These are phyloP conservation scores for Alternaria sp. DNA, from an alignment of 2,329 filamentous ascomycete species.

Conservation along the genomic window DNA sequence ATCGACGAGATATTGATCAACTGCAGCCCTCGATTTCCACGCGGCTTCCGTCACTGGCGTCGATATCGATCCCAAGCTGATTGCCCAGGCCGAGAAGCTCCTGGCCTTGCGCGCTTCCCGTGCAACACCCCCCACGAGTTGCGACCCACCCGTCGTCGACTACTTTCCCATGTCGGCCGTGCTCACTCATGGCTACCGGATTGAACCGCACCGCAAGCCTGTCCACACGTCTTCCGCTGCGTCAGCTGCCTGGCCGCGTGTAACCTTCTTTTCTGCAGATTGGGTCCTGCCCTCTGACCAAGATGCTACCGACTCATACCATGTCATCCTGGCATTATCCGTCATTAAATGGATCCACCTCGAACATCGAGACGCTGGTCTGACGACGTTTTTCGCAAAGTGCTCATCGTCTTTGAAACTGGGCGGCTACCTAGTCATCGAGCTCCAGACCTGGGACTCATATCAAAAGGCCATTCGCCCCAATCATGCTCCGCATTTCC, in stretches of 20 bases:
- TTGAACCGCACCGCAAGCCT: conserved; percentile 27
- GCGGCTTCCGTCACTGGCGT: conserved; percentile 48
- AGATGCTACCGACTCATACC: conserved; percentile 34
- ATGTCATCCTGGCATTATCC: conserved; percentile 48
- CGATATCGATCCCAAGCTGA: conserved; percentile 48
- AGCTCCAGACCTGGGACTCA: conserved; percentile 46
- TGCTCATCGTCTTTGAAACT: conserved; percentile 36
- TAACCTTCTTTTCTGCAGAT: conserved; percentile 43
- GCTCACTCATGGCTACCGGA: conserved; percentile 41
- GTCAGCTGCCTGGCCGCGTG: conserved; percentile 30
- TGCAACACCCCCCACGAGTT: conserved; percentile 29
- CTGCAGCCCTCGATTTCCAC: conserved; percentile 46
- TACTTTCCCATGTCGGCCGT: conserved; percentile 49
- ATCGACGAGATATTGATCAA: conserved; percentile 37
- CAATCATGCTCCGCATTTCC: conserved; percentile 43
- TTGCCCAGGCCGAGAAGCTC: conserved; percentile 45
- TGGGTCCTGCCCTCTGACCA: conserved; percentile 37
- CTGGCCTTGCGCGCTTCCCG: conserved; percentile 47
- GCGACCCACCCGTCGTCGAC: conserved; percentile 26
- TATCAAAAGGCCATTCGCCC: conserved; percentile 45
- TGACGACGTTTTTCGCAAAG: conserved; percentile 42
- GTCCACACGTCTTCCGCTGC: conserved; percentile 18
- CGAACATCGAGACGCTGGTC: conserved; percentile 43
- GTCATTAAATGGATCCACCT: conserved; percentile 51
- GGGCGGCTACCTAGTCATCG: conserved; percentile 43